Percentiles rank a stretch among this genome's conserved stretches.
Conservation (phyloP, 495 filamentous ascomycete species). For the Melanomma pulvis-pyrius region DNA sequence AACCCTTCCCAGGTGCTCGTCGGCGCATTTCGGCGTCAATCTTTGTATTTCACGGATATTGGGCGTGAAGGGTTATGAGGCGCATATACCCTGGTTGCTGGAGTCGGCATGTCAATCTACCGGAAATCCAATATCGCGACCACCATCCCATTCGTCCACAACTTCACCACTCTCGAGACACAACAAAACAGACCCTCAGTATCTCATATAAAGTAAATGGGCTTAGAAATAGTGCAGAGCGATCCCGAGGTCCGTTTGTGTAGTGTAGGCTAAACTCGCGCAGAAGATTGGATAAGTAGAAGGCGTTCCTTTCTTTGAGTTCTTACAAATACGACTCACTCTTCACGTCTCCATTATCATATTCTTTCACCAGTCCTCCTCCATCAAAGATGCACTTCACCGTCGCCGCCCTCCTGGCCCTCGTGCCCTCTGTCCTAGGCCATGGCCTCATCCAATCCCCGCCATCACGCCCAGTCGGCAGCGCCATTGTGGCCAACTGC, state of each 20-base stretch:
- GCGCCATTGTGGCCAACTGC: constrained; percentile 25
- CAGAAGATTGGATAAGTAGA: constrained; percentile 1
- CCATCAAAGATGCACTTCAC: constrained; percentile 30
- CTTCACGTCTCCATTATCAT: not conserved
- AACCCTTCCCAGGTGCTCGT: not conserved
- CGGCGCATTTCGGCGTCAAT: not conserved
- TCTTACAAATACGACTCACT: not conserved
- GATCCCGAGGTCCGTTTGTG: not conserved
- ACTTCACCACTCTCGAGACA: not conserved
- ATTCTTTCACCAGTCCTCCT: not conserved
- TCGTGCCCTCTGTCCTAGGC: constrained; percentile 25
- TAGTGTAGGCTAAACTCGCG: not conserved
- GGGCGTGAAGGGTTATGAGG: not conserved
- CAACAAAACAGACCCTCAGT: not conserved
- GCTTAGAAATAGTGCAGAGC: constrained; percentile 4
- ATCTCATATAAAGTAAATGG: constrained; percentile 40
- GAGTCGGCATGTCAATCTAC: constrained; percentile 27
- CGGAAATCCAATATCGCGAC: constrained; percentile 23
- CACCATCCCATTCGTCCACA: constrained; percentile 15
- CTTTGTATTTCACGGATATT: not conserved
- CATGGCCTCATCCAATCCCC: constrained; percentile 36
- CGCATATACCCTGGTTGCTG: constrained; percentile 11
- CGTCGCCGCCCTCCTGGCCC: constrained; percentile 17
- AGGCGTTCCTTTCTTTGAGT: not conserved
- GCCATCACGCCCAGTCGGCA: constrained; percentile 30